These are phyloP conservation scores for Capronia americana DNA, from an alignment of 2,329 filamentous ascomycete genomes.

Conservation along the genomic window DNA sequence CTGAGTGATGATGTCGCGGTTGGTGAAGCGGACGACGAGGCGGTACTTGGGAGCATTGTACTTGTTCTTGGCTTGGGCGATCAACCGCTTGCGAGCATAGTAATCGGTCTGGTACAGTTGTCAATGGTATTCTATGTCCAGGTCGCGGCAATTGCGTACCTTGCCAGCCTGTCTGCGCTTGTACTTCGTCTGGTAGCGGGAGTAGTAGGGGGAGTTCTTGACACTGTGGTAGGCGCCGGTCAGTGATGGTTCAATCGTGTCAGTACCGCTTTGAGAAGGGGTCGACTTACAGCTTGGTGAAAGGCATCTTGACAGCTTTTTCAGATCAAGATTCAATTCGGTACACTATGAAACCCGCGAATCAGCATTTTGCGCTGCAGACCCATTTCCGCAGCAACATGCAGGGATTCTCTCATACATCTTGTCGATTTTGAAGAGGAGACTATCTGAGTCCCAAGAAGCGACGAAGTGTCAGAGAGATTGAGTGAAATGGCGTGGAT, in stretches of 20 bases:
- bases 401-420: constrained; percentile 72
- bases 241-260: constrained; percentile 4
- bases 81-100: constrained; percentile 99
- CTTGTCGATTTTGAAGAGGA: constrained; percentile 24
- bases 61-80: constrained; percentile 99
- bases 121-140: constrained; percentile 7
- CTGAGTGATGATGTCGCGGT: constrained; percentile 99
- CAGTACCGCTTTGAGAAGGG: not conserved
- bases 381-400: constrained; percentile 93
- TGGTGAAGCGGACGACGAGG: constrained; percentile 98
- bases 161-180: constrained; percentile 90
- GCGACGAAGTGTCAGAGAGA: constrained; percentile 1
- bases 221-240: constrained; percentile 52
- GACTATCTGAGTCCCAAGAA: constrained; percentile 44
- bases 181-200: constrained; percentile 99
- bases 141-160: constrained; percentile 29
- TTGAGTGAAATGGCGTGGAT: not conserved
- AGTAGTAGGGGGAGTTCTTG: constrained; percentile 98
- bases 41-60: constrained; percentile 99
- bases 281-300: constrained; percentile 73
- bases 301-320: constrained; percentile 53
- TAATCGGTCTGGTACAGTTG: constrained; percentile 80
- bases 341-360: constrained; percentile 64
- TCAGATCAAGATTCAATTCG: constrained; percentile 34
- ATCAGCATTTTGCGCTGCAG: constrained; percentile 99